These are phyloP conservation scores for Ramichloridium luteum DNA, from an alignment of 2,329 filamentous ascomycete genomes.

Conservation along the genomic window DNA sequence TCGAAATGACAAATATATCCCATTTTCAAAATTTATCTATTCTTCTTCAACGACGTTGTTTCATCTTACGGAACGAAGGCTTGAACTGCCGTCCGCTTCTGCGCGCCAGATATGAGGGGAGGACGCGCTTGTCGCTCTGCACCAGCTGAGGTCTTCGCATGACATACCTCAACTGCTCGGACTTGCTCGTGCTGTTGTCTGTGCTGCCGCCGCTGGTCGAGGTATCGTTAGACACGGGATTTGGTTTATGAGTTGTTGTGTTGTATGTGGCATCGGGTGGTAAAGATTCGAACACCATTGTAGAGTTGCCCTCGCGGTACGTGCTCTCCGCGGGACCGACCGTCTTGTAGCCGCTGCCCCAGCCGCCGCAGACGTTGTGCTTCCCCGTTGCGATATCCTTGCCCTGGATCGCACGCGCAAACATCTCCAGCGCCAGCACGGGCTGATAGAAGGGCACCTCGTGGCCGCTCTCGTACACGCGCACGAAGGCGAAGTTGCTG, in stretches of 20 bases:
- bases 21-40: too few species aligned
- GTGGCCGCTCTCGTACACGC: constrained; percentile 38
- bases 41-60: too few species aligned
- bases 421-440: constrained; percentile 34
- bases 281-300: constrained; percentile 34
- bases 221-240: too few species aligned
- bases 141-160: too few species aligned
- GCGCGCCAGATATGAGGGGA: too few species aligned
- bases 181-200: too few species aligned
- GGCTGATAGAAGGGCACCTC: constrained; percentile 43
- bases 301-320: constrained; percentile 32
- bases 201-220: too few species aligned
- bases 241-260: constrained; percentile 13
- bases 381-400: constrained; percentile 40
- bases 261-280: constrained; percentile 34
- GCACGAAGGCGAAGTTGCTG: constrained; percentile 37
- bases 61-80: too few species aligned
- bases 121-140: too few species aligned
- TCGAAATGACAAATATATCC: too few species aligned
- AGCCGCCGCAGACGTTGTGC: constrained; percentile 6
- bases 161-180: too few species aligned
- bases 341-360: constrained; percentile 12
- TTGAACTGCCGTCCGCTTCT: too few species aligned
- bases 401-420: constrained; percentile 36
- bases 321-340: constrained; percentile 18